These are phyloP conservation scores for Fusarium sp. DNA, from an alignment of 2,329 filamentous ascomycete species.

Conservation along the genomic window DNA sequence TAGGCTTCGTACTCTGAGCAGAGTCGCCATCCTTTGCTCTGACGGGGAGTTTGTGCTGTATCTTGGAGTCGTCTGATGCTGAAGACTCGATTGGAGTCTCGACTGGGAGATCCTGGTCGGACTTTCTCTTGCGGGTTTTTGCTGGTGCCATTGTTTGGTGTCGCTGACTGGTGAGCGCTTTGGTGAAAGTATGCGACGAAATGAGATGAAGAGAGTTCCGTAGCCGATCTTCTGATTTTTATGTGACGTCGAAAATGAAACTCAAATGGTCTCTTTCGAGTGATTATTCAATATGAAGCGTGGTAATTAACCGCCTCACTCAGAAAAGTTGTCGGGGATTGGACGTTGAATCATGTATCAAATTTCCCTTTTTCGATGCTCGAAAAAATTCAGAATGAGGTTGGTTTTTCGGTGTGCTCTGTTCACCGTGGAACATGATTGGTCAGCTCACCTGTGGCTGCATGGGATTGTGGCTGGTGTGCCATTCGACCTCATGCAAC, in stretches of 20 bases:
- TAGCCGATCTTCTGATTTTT: not conserved
- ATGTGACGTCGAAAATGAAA: not conserved
- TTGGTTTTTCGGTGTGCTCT: conserved; percentile 30
- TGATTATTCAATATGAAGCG: not conserved
- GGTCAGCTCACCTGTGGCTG: conserved; percentile 15
- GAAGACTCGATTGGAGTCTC: conserved; percentile 17
- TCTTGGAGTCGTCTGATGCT: conserved; percentile 30
- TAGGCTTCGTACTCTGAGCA: too few species aligned
- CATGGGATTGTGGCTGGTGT: conserved; percentile 24
- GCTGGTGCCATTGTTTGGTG: conserved; percentile 35
- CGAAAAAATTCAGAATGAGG: conserved; percentile 33
- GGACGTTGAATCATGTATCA: conserved; percentile 24
- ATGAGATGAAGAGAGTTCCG: not conserved
- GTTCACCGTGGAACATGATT: conserved; percentile 35
- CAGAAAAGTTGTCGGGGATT: conserved; percentile 3
- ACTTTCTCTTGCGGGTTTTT: conserved; percentile 46
- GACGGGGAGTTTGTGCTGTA: conserved; percentile 47
- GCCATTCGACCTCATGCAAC: conserved; percentile 15
- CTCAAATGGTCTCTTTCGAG: not conserved
- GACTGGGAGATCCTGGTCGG: conserved; percentile 31
- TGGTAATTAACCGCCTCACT: not conserved
- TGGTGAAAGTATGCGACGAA: not conserved
- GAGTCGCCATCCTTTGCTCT: conserved; percentile 46
- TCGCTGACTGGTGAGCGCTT: conserved; percentile 9
- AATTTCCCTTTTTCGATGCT: conserved; percentile 15